phyloP scores from a whole-genome alignment of 306 rosid genomes.

The Trifolium subterraneum region DNA sequence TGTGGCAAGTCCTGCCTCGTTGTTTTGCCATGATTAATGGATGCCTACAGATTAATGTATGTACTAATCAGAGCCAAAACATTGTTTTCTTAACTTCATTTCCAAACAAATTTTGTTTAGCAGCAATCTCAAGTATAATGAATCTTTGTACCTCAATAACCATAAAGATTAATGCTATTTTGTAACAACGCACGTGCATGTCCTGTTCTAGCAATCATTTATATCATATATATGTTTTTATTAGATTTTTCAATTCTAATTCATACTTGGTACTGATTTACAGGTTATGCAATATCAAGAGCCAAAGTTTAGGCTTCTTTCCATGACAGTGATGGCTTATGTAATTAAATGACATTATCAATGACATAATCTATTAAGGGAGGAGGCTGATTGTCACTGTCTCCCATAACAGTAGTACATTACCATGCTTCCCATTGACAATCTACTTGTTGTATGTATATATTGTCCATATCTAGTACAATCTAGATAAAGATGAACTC shows the following conservation, averaged over 20 bases:
- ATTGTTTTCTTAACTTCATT: conserved; percentile 8
- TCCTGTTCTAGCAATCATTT: background rate
- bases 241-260: conserved; percentile 23
- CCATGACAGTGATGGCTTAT: background rate
- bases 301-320: conserved; percentile 14
- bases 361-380: conserved; percentile 2
- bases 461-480: conserved; percentile 23
- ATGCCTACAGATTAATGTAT: background rate
- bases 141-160: background rate
- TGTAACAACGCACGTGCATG: background rate
- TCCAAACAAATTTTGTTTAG: conserved; percentile 18
- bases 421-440: conserved; percentile 22
- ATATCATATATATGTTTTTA: conserved; percentile 10
- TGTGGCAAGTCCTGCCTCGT: too few relatives aligned
- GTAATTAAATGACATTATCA: background rate
- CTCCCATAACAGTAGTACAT: background rate
- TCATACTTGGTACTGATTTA: conserved; percentile 39
- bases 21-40: too few relatives aligned
- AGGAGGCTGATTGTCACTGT: conserved; percentile 35
- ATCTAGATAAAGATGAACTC: background rate
- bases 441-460: conserved; percentile 43
- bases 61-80: conserved; percentile 28
- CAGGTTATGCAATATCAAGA: conserved; percentile 44
- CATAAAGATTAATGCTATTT: background rate
- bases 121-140: conserved; percentile 3